Evolutionary conservation across 1,284 basidiomycete species (phyloP).

Genomic region (Prillingera fragicola): DNA sequence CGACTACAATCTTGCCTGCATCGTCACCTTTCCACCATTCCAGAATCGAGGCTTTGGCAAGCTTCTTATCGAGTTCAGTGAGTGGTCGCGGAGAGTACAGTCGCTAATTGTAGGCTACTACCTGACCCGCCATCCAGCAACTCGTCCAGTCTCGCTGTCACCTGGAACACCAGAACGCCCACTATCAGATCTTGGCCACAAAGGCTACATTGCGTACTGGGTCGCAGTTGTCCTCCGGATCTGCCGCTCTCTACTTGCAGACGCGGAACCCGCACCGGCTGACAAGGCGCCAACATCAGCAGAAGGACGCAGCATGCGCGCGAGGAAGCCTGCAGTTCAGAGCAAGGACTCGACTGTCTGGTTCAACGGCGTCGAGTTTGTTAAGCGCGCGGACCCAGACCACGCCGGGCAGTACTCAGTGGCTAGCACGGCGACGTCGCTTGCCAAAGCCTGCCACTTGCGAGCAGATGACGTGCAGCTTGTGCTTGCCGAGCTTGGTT

Average conservation of each 20-base stretch:
- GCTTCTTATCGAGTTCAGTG: constrained; percentile 97
- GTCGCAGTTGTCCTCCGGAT: constrained; percentile 75
- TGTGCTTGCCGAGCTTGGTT: constrained; percentile 77
- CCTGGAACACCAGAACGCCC: constrained; percentile 93
- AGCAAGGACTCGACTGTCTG: constrained; percentile 9
- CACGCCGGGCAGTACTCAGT: constrained; percentile 48
- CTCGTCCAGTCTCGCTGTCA: constrained; percentile 54
- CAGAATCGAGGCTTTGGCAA: constrained; percentile 88
- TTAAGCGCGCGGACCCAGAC: constrained; percentile 1
- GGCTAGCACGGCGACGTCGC: constrained; percentile 61
- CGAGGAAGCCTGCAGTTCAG: constrained; percentile 9
- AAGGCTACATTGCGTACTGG: constrained; percentile 91
- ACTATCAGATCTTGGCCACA: constrained; percentile 82
- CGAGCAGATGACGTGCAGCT: constrained; percentile 80
- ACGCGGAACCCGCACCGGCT: background rate
- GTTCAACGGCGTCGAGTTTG: constrained; percentile 15
- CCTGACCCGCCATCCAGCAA: constrained; percentile 59
- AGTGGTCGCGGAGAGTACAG: constrained; percentile 28
- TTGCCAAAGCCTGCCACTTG: constrained; percentile 74
- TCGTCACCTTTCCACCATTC: constrained; percentile 89
- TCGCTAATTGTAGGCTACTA: constrained; percentile 73
- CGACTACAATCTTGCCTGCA: constrained; percentile 95
- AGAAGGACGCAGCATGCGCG: constrained; percentile 19
- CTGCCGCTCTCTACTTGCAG: constrained; percentile 55
- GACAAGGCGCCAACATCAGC: background rate